phyloP scores from a whole-genome alignment of 805 yeast genomes.

The Wickerhamiella occidentalis region DNA sequence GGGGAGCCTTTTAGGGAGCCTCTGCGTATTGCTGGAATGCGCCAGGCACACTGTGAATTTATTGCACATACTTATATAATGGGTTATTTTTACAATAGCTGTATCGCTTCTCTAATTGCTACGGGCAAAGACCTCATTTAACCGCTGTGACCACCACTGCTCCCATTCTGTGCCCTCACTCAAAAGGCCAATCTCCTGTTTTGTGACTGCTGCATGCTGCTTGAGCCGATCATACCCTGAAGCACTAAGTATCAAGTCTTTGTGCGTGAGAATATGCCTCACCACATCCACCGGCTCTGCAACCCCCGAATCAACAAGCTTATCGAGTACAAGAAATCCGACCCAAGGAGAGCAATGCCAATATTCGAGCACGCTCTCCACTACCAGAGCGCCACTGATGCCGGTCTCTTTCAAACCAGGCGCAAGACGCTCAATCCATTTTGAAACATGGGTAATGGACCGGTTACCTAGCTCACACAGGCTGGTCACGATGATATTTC shows the following conservation, averaged over 20 bases:
- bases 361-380: conserved; percentile 45
- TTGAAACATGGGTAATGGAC: conserved; percentile 66
- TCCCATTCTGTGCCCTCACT: conserved; percentile 14
- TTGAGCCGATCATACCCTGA: conserved; percentile 25
- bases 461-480: conserved; percentile 77
- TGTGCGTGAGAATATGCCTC: conserved; percentile 32
- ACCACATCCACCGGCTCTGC: conserved; percentile 34
- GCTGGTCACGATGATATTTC: conserved; percentile 54
- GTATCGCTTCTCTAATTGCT: no score
- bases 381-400: conserved; percentile 28
- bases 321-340: conserved; percentile 47
- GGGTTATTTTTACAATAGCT: no score
- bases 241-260: conserved; percentile 17
- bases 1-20: no score
- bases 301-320: conserved; percentile 37
- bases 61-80: no score
- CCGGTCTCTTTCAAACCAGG: conserved; percentile 27
- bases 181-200: conserved; percentile 12
- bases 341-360: conserved; percentile 59
- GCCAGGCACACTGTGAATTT: no score
- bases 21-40: no score
- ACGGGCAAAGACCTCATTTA: conserved; percentile 11
- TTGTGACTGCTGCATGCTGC: conserved; percentile 5
- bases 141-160: conserved; percentile 20
- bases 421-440: conserved; percentile 36